A percentile compares a stretch with the other conserved stretches of the same genome.
These are phyloP conservation scores for Brassica nigra DNA, from an alignment of 345 rosid species.

Conservation along the genomic window DNA sequence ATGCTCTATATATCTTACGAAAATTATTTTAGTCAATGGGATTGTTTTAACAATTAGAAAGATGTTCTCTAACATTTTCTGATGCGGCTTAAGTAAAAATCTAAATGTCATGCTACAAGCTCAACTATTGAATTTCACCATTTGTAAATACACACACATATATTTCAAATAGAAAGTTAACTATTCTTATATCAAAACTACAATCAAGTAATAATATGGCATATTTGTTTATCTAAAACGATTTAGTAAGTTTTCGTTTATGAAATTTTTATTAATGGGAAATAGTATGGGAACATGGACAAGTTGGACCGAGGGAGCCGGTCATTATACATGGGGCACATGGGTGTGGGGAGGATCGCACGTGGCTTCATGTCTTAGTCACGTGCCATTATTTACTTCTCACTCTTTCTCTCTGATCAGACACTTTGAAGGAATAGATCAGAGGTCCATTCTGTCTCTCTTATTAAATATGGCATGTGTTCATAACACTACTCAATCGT, in stretches of 20 bases:
- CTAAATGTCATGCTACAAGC: neutral
- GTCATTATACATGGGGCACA: slow-evolving; percentile 44
- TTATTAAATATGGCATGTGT: slow-evolving; percentile 43
- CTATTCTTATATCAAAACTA: neutral
- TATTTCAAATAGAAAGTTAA: neutral
- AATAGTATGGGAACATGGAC: slow-evolving; percentile 36
- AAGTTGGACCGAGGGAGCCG: slow-evolving; percentile 57
- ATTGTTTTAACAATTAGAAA: neutral
- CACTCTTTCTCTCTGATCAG: slow-evolving; percentile 34
- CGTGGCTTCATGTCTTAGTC: slow-evolving; percentile 48
- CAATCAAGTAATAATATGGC: neutral
- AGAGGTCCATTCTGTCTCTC: slow-evolving; percentile 42
- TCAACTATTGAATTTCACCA: neutral
- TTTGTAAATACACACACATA: neutral
- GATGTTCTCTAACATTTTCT: neutral
- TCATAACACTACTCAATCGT: slow-evolving; percentile 27
- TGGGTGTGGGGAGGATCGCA: slow-evolving; percentile 53
- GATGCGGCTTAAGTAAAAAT: neutral
- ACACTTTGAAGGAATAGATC: slow-evolving; percentile 29
- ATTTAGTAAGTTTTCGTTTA: neutral
- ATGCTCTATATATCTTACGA: no score
- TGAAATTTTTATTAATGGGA: neutral
- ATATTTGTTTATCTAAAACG: neutral
- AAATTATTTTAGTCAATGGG: neutral
- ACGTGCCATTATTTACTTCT: slow-evolving; percentile 65